These are phyloP conservation scores for Exophiala calicioides DNA, from an alignment of 2,329 filamentous ascomycete genomes.

Conservation along the genomic window DNA sequence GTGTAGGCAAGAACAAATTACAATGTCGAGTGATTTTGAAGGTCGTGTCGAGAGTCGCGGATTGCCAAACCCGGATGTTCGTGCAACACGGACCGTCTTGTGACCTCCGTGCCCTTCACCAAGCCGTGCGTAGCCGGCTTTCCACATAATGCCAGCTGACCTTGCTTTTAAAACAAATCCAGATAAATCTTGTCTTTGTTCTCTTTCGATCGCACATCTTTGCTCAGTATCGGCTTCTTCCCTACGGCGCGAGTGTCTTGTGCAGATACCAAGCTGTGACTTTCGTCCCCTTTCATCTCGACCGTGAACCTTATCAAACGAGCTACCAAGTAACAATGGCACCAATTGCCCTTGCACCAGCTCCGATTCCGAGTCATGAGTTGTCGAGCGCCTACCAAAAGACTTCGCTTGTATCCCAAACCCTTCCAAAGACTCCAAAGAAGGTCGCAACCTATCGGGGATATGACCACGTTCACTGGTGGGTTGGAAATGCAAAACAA, in stretches of 20 bases:
- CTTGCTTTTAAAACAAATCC: too few relatives aligned
- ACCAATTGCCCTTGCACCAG: slow-evolving; percentile 22
- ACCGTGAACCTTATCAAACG: too few relatives aligned
- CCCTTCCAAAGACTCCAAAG: slow-evolving; percentile 17
- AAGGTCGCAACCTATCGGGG: slow-evolving; percentile 61
- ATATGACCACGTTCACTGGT: slow-evolving; percentile 94
- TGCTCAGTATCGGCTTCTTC: too few relatives aligned
- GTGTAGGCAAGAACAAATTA: slow-evolving; percentile 4
- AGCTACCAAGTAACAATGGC: slow-evolving; percentile 19
- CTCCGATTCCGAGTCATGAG: slow-evolving; percentile 16
- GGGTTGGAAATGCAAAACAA: slow-evolving; percentile 95
- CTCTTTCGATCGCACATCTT: too few relatives aligned
- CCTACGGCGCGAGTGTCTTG: too few relatives aligned
- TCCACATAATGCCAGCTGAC: too few relatives aligned
- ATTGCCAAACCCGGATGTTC: slow-evolving; percentile 1
- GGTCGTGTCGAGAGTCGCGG: neutral
- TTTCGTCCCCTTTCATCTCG: neutral
- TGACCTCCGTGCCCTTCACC: neutral
- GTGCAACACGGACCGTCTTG: slow-evolving; percentile 9
- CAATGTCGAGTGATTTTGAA: neutral
- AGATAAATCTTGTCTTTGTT: too few relatives aligned
- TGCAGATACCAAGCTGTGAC: too few relatives aligned
- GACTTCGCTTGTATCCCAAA: neutral
- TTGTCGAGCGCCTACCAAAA: slow-evolving; percentile 10
- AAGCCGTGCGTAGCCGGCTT: neutral